Base-by-base conservation (phyloP, 1,284 basidiomycete genomes). In the Cutaneotrichosporon sp. region DNA sequence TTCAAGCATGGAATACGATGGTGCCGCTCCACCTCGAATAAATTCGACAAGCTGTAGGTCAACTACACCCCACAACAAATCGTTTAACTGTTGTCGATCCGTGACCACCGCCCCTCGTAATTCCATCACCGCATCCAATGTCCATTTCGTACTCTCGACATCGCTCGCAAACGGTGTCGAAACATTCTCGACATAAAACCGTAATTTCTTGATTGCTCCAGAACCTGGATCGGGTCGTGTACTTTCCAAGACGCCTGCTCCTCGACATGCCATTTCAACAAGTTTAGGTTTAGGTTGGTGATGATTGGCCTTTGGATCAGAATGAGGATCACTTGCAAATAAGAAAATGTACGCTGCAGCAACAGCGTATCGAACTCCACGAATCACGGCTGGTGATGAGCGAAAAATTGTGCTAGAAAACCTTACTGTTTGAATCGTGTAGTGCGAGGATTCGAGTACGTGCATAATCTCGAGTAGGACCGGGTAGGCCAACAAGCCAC, bases 21-120 rank as follows among this genome's bases (percentile, higher is more conserved):
- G 69, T 0, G 67, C 69, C 0, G 72, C 72, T 32, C 72, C 72
- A 21, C 71, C 69, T 34, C 71, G 65, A 22, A 74, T 70, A 47
- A 72, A 71, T 56, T 72, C 71, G 26, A 71, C 68, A 0, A 72
- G 65, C 55, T 70, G 71, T 31, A 73, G 62, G 50, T 73, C 71
- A 38, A 73, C 71, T 26, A 74, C 71, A 9, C 71, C 73, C 73
- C 73, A 74, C 5, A 74, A 58, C 70, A 72, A 36, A 42, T 74
- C 71, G 11, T 66, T 69, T 8, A 74, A 57, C 32, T 72, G 68
- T 6, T 64, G 55, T 26, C 65, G 36, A 14, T 70, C 66, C 22
- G 70, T 71, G 18, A 73, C 66, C 1, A 63, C 56, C 10, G 69
- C 66, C 26, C 68, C 58, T 22, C 66, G 63, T 51, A 74, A 58